These are phyloP conservation scores for Diaporthe amygdali DNA, from an alignment of 2,329 filamentous ascomycete genomes.

Conservation along the genomic window DNA sequence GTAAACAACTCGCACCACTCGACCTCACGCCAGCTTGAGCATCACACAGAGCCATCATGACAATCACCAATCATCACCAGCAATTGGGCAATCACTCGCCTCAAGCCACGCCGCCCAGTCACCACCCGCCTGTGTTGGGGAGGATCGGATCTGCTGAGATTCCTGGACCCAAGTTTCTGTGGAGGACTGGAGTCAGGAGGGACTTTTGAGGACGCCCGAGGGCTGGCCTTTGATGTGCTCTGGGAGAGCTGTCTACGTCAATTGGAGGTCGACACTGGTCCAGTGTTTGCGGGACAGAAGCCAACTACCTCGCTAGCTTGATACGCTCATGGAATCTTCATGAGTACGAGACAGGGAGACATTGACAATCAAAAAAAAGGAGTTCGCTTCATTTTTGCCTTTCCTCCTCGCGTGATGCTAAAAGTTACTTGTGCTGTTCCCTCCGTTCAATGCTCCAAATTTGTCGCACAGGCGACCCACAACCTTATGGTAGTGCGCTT, in stretches of 20 bases:
- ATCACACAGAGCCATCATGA: conserved; percentile 33
- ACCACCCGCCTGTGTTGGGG: conserved; percentile 27
- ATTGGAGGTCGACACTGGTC: conserved; percentile 19
- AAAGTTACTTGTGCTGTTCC: neutral
- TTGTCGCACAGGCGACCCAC: neutral
- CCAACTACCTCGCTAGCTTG: conserved; percentile 20
- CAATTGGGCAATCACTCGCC: conserved; percentile 22
- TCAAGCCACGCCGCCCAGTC: conserved; percentile 9
- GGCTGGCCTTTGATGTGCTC: conserved; percentile 14
- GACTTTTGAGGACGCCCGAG: conserved; percentile 21
- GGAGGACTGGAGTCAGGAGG: conserved; percentile 13
- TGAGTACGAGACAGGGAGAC: conserved; percentile 7
- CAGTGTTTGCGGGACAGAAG: conserved; percentile 25
- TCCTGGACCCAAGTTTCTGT: conserved; percentile 26
- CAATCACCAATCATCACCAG: conserved; percentile 36
- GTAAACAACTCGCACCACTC: conserved; percentile 69
- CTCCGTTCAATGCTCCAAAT: no score
- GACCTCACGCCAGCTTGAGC: conserved; percentile 51
- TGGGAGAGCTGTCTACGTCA: conserved; percentile 24
- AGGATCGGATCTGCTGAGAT: conserved; percentile 28
- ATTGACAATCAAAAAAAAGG: conserved; percentile 22
- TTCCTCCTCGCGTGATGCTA: neutral
- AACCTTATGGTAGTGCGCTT: neutral
- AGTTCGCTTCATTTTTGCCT: conserved; percentile 19
- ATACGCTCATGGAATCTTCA: neutral